A percentile compares a stretch with the other conserved stretches of the same genome.
Evolutionary conservation across 2,329 filamentous ascomycete species (phyloP).

Genomic region (Diaporthe citriasiana): DNA sequence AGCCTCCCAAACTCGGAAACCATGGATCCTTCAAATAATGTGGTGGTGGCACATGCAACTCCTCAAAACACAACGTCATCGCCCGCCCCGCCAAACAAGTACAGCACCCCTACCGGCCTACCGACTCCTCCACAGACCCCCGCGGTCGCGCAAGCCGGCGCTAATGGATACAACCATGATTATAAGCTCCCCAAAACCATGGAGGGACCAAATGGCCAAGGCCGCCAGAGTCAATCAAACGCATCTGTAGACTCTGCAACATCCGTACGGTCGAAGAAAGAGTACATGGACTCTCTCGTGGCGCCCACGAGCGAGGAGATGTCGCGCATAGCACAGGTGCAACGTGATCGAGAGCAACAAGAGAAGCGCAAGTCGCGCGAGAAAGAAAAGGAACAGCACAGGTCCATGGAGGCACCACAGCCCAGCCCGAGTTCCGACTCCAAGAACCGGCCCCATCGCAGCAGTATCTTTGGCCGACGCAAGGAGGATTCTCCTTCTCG

Average conservation of each 20-base stretch:
- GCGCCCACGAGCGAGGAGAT: slow-evolving; percentile 63
- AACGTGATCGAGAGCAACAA: slow-evolving; percentile 62
- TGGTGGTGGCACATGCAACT: slow-evolving; percentile 17
- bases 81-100: slow-evolving; percentile 25
- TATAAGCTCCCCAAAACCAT: slow-evolving; percentile 1
- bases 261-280: slow-evolving; percentile 51
- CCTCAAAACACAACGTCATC: slow-evolving; percentile 38
- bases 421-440: slow-evolving; percentile 17
- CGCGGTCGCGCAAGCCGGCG: background rate
- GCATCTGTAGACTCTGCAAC: slow-evolving; percentile 45
- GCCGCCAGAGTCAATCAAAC: slow-evolving; percentile 39
- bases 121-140: slow-evolving; percentile 39
- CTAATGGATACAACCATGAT: slow-evolving; percentile 5
- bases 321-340: slow-evolving; percentile 62
- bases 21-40: background rate
- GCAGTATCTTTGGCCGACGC: slow-evolving; percentile 43
- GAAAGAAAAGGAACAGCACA: slow-evolving; percentile 54
- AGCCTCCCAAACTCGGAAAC: background rate
- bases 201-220: slow-evolving; percentile 11
- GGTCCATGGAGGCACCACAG: slow-evolving; percentile 38
- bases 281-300: slow-evolving; percentile 66
- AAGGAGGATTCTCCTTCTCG: slow-evolving; percentile 32
- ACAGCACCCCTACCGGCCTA: background rate
- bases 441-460: slow-evolving; percentile 43
- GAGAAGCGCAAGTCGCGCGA: slow-evolving; percentile 58